Conservation (phyloP, 805 yeast species). For the Henningerozyma blattae region DNA sequence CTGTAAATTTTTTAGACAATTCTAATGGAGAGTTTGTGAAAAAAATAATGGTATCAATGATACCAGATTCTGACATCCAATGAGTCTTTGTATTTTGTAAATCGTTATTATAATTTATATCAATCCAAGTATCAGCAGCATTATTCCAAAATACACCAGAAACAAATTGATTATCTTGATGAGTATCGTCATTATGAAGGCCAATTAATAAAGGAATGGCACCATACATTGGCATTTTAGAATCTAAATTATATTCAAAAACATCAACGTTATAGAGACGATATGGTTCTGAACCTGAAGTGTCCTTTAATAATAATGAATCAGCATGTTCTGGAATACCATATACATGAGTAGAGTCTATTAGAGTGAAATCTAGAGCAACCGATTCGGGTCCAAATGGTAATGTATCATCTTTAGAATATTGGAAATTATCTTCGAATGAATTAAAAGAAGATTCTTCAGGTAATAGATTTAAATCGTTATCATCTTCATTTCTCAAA, state of each 20-base stretch:
- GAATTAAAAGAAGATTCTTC: conserved; percentile 55
- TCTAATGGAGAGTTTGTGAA: conserved; percentile 46
- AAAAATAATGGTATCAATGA: conserved; percentile 61
- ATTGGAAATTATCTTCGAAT: conserved; percentile 62
- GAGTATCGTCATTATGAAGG: conserved; percentile 38
- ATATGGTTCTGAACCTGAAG: conserved; percentile 57
- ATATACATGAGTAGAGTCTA: conserved; percentile 50
- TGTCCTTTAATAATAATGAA: conserved; percentile 59
- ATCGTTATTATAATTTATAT: conserved; percentile 31
- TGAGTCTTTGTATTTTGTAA: conserved; percentile 45
- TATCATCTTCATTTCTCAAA: conserved; percentile 38
- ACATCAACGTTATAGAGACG: conserved; percentile 88
- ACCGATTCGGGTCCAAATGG: conserved; percentile 87
- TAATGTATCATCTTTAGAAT: conserved; percentile 49
- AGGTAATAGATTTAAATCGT: conserved; percentile 32
- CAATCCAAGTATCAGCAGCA: conserved; percentile 85
- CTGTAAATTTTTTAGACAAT: conserved; percentile 50
- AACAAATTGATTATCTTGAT: background rate
- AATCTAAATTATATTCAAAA: conserved; percentile 79
- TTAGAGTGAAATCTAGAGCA: conserved; percentile 63
- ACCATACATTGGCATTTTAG: conserved; percentile 89
- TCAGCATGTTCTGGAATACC: conserved; percentile 99
- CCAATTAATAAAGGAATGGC: conserved; percentile 82
- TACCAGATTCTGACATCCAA: conserved; percentile 91
- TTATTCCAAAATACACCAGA: conserved; percentile 87